Evolutionary conservation across 805 yeast genomes (phyloP).

Genomic region (Saturnispora halmiae): DNA sequence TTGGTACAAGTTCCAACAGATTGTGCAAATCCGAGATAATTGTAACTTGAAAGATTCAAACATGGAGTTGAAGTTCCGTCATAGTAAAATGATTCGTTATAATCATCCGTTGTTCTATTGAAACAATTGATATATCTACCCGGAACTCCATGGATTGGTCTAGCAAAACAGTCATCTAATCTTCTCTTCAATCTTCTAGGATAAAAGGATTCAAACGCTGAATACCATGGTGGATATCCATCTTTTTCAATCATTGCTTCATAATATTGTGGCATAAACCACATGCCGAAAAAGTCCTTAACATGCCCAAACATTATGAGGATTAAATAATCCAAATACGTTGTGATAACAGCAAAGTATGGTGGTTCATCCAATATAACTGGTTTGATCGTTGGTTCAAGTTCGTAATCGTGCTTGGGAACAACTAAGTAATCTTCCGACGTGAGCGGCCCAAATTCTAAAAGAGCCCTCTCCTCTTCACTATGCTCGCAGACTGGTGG

Average conservation of each 20-base stretch:
- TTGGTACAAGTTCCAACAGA: slow-evolving; percentile 88
- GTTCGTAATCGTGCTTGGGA: slow-evolving; percentile 40
- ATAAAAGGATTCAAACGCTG: slow-evolving; percentile 88
- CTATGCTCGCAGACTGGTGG: slow-evolving; percentile 26
- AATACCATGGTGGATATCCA: slow-evolving; percentile 94
- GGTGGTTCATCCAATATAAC: slow-evolving; percentile 80
- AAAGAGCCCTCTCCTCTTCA: slow-evolving; percentile 36
- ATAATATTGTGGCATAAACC: slow-evolving; percentile 58
- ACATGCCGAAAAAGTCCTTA: slow-evolving; percentile 78
- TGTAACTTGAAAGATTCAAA: slow-evolving; percentile 81
- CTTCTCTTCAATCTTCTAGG: slow-evolving; percentile 85
- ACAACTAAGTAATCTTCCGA: slow-evolving; percentile 56
- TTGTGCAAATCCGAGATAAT: slow-evolving; percentile 95
- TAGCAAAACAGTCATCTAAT: slow-evolving; percentile 88
- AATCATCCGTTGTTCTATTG: slow-evolving; percentile 64
- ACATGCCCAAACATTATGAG: slow-evolving; percentile 84
- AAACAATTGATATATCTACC: slow-evolving; percentile 82
- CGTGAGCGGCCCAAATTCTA: slow-evolving; percentile 67
- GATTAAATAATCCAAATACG: slow-evolving; percentile 78
- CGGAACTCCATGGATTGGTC: slow-evolving; percentile 97
- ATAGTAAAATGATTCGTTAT: slow-evolving; percentile 56
- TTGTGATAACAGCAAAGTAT: slow-evolving; percentile 63
- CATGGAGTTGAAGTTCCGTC: slow-evolving; percentile 72
- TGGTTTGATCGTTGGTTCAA: slow-evolving; percentile 48
- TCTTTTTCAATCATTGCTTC: slow-evolving; percentile 61